Base-by-base conservation (phyloP, 2,329 filamentous ascomycete genomes). In the Claviceps spartinae region DNA sequence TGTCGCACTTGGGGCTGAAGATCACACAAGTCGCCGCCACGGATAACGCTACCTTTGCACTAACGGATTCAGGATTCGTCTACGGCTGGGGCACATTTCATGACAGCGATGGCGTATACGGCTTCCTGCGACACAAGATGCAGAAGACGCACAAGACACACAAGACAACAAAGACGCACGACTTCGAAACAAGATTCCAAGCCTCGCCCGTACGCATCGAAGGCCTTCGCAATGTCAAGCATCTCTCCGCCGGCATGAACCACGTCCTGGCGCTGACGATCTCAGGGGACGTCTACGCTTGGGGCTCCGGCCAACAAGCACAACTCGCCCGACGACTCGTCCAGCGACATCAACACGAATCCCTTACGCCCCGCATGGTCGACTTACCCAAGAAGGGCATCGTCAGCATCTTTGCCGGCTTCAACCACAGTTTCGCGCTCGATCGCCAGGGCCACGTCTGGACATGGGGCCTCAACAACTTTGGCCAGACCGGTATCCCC, bases 51-150 rank as follows among this genome's bases (percentile, higher is more conserved):
- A 83, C 80, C 1, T 86, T 88, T 64, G 83, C 78, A 1, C 72
- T 89, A 30, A 88, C 85, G 13, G 74, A 77, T 18, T 76, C 81
- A 51, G 85, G 85, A 14, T 69, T 75, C 42, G 79, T 89, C 26
- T 89, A 85, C 61, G 85, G 84, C 54, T 88, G 86, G 83, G 85
- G 86, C 24, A 85, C 83, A 5, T 89, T 89, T 69, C 71, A 81
- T 58, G 77, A 47, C n/a, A 54, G 48, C 36, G 53, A 54, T 8
- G 53, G 53, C 9, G 48, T 54, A 20, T 53, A 53, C 46, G 53
- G 53, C 11, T 54, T 54, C n/a, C 36, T 54, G 8, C 53, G 53
- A 5, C 48, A 53, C 13, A 48, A 49, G 41, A 48, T 52, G 36
- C 65, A 72, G 42, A 69, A 72, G 34, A 69, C 30, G 2, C 26